Conservation (phyloP, 2,329 filamentous ascomycete species). For the Zasmidium cellare region DNA sequence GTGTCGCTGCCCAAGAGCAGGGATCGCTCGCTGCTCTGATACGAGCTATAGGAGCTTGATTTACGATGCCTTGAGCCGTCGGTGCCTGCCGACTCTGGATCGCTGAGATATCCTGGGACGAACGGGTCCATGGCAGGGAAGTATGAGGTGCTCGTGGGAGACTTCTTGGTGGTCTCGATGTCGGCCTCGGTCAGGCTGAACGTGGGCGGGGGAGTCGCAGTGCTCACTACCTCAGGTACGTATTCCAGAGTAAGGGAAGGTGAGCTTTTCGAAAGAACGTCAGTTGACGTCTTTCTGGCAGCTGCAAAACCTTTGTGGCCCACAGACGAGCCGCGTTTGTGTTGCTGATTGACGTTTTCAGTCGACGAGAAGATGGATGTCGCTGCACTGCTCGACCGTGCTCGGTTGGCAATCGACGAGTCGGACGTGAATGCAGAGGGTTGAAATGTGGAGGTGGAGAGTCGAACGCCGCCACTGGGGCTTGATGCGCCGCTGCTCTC, state of each 20-base stretch:
- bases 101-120: conserved; percentile 26
- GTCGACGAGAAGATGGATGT: background rate
- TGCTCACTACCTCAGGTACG: conserved; percentile 13
- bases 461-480: conserved; percentile 20
- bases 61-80: conserved; percentile 25
- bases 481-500: conserved; percentile 10
- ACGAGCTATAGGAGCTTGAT: conserved; percentile 30
- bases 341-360: conserved; percentile 6
- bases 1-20: conserved; percentile 19
- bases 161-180: conserved; percentile 2
- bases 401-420: background rate
- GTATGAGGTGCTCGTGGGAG: conserved; percentile 12
- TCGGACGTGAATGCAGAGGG: conserved; percentile 15
- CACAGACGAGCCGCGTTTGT: conserved; percentile 27
- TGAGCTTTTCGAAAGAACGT: conserved; percentile 9
- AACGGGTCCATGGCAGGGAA: conserved; percentile 22
- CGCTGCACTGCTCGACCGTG: conserved; percentile 2
- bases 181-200: conserved; percentile 16
- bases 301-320: conserved; percentile 34
- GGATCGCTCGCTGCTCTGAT: conserved; percentile 24
- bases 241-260: background rate
- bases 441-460: conserved; percentile 20
- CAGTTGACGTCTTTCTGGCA: conserved; percentile 26
- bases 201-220: conserved; percentile 14
- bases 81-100: conserved; percentile 25